phyloP scores from a whole-genome alignment of 768 basidiomycete species.

The Lactarius pseudohatsudake region DNA sequence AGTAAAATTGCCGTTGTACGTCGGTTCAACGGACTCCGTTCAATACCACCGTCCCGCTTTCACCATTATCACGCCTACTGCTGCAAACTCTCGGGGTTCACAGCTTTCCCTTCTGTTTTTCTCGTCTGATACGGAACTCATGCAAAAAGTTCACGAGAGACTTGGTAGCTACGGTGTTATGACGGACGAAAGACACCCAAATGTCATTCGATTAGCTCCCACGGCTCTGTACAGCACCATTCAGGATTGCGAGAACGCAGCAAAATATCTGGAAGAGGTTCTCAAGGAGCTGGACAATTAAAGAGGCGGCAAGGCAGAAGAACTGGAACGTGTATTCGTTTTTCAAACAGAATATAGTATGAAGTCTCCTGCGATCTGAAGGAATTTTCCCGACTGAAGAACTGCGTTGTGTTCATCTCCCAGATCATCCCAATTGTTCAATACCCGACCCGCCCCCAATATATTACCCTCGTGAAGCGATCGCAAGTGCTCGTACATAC shows the following conservation, averaged over 20 bases:
- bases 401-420: slow-evolving; percentile 56
- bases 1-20: slow-evolving; percentile 33
- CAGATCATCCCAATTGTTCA: slow-evolving; percentile 43
- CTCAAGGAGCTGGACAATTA: slow-evolving; percentile 39
- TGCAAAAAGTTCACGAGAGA: slow-evolving; percentile 65
- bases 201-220: slow-evolving; percentile 89
- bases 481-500: slow-evolving; percentile 56
- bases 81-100: slow-evolving; percentile 68
- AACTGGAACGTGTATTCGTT: neutral
- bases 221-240: slow-evolving; percentile 84
- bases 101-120: slow-evolving; percentile 87
- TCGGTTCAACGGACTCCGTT: slow-evolving; percentile 23
- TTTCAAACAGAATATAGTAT: slow-evolving; percentile 31
- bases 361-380: slow-evolving; percentile 47
- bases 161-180: slow-evolving; percentile 74
- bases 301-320: too few species aligned
- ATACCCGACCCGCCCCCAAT: slow-evolving; percentile 30
- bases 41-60: slow-evolving; percentile 47
- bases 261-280: slow-evolving; percentile 59
- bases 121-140: slow-evolving; percentile 55
- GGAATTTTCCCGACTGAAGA: slow-evolving; percentile 44
- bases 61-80: slow-evolving; percentile 88
- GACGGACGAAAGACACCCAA: slow-evolving; percentile 89
- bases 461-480: slow-evolving; percentile 37
- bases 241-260: slow-evolving; percentile 73